A percentile compares a stretch with the other conserved stretches of the same genome.
Evolutionary conservation across 768 basidiomycete species (phyloP).

Genomic region (Phlebiopsis gigantea): DNA sequence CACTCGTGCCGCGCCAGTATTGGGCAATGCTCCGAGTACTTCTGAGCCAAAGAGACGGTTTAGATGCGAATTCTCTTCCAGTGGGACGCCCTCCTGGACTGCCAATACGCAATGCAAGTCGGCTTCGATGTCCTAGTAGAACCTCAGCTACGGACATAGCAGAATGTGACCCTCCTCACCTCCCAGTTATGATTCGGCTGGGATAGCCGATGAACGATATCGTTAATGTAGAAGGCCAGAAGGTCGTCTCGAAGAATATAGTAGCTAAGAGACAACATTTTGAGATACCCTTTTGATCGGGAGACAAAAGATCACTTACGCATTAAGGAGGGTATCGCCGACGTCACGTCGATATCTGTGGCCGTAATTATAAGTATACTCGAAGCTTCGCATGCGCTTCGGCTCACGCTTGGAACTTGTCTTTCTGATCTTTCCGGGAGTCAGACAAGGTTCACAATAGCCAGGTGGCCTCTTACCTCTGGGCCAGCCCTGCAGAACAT

Average conservation of each 20-base stretch:
- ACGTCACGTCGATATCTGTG: constrained; percentile 77
- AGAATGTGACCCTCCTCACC: constrained; percentile 36
- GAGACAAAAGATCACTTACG: constrained; percentile 41
- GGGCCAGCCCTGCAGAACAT: constrained; percentile 46
- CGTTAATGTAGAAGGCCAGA: constrained; percentile 63
- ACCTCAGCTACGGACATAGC: neutral
- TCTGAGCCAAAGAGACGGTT: constrained; percentile 65
- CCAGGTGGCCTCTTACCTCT: constrained; percentile 58
- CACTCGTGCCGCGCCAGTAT: constrained; percentile 56
- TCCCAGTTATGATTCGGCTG: constrained; percentile 62
- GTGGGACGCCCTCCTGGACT: constrained; percentile 79
- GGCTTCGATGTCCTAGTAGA: constrained; percentile 72
- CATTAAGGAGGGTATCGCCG: constrained; percentile 84
- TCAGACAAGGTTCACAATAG: neutral
- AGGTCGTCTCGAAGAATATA: constrained; percentile 85
- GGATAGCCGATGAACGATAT: constrained; percentile 51
- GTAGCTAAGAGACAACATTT: constrained; percentile 42
- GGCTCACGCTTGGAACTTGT: constrained; percentile 74
- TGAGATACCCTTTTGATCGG: neutral
- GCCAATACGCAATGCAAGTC: constrained; percentile 82
- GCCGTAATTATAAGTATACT: neutral
- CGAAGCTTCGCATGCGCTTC: neutral
- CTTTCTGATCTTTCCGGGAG: constrained; percentile 56
- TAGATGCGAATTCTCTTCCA: constrained; percentile 50
- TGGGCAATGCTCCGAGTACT: constrained; percentile 65